Evolutionary conservation across 495 filamentous ascomycete species (phyloP).

Genomic region (Penicillium daleae): DNA sequence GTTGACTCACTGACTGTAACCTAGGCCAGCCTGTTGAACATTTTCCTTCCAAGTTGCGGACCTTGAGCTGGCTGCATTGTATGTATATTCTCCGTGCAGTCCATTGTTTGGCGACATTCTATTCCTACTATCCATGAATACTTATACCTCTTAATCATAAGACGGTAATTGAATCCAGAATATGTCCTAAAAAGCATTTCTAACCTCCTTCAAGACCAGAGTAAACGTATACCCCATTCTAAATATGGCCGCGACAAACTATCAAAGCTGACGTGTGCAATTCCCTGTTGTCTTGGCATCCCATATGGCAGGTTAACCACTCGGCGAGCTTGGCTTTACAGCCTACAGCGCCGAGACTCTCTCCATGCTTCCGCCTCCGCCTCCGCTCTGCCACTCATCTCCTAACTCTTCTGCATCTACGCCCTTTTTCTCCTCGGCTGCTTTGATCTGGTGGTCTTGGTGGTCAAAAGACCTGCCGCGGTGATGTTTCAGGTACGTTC

Average conservation of each 20-base stretch:
- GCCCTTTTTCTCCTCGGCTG: slow-evolving; percentile 28
- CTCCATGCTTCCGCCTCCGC: slow-evolving; percentile 30
- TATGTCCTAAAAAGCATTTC: too few relatives aligned
- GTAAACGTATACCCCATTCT: background rate
- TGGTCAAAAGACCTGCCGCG: slow-evolving; percentile 41
- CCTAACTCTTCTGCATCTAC: slow-evolving; percentile 25
- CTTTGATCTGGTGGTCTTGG: slow-evolving; percentile 34
- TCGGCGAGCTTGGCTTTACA: slow-evolving; percentile 1
- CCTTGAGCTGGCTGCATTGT: too few relatives aligned
- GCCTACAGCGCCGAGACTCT: slow-evolving; percentile 4
- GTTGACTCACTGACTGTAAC: too few relatives aligned
- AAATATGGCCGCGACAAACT: background rate
- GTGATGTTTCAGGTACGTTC: slow-evolving; percentile 53
- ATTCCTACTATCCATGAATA: too few relatives aligned
- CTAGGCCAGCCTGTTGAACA: too few relatives aligned
- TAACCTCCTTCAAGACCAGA: background rate
- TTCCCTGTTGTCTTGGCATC: slow-evolving; percentile 1
- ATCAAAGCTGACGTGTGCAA: background rate
- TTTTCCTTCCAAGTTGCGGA: too few relatives aligned
- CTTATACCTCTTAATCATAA: too few relatives aligned
- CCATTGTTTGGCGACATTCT: too few relatives aligned
- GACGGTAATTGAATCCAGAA: too few relatives aligned
- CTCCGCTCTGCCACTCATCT: slow-evolving; percentile 25
- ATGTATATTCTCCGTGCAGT: too few relatives aligned
- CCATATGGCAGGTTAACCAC: background rate